Percentiles rank a stretch among this genome's conserved stretches.
Evolutionary conservation across 257 asterid species (phyloP).

Genomic region (Przewalskia tangutica): DNA sequence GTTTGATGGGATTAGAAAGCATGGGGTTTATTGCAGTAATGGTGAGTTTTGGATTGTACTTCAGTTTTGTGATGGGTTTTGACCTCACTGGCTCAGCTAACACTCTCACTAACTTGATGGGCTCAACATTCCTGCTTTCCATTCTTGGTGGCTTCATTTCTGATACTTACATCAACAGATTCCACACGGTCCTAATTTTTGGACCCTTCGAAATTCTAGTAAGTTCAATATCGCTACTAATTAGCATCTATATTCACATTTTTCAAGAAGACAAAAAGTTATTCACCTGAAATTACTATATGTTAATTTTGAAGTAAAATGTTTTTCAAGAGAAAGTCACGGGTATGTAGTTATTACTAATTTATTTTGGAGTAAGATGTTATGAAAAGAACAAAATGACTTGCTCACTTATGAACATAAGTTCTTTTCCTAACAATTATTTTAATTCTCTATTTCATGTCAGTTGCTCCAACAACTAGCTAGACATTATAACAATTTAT

Average conservation of each 20-base stretch:
- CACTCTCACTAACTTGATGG: constrained; percentile 70
- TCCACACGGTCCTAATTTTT: constrained; percentile 49
- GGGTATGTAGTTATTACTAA: too few relatives aligned
- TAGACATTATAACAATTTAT: too few relatives aligned
- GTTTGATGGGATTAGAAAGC: constrained; percentile 43
- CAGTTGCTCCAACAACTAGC: too few relatives aligned
- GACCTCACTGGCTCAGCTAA: constrained; percentile 41
- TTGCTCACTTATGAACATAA: too few relatives aligned
- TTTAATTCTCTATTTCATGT: too few relatives aligned
- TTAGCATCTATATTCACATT: neutral
- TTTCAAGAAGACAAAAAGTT: neutral
- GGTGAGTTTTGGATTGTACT: constrained; percentile 64
- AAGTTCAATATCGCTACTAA: neutral
- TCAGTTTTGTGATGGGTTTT: constrained; percentile 31
- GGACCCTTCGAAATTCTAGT: constrained; percentile 53
- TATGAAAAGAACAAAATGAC: too few relatives aligned
- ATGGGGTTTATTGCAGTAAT: constrained; percentile 64
- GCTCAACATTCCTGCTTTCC: constrained; percentile 71
- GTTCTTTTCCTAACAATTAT: too few relatives aligned
- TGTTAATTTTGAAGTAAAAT: too few relatives aligned
- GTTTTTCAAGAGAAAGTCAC: too few relatives aligned
- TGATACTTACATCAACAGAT: constrained; percentile 54
- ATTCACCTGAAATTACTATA: too few relatives aligned
- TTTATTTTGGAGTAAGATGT: too few relatives aligned
- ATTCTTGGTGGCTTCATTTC: constrained; percentile 67